A percentile compares a stretch with the other conserved stretches of the same genome.
phyloP scores from a whole-genome alignment of 2,329 filamentous ascomycete species.

The Colletotrichum lupini region DNA sequence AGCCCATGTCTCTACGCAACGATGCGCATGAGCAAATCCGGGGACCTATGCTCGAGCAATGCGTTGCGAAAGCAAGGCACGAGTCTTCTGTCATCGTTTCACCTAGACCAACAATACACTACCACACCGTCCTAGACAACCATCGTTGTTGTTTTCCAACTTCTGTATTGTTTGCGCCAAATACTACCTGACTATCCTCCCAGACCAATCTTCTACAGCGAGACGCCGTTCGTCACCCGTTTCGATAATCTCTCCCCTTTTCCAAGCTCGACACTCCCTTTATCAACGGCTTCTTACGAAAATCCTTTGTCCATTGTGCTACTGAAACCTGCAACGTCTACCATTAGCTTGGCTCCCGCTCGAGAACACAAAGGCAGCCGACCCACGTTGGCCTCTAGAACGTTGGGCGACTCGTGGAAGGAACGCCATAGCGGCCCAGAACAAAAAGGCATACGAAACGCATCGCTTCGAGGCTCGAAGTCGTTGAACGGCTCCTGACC shows the following conservation, averaged over 20 bases:
- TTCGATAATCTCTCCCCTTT: neutral
- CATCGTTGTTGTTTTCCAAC: slow-evolving; percentile 1
- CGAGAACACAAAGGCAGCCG: slow-evolving; percentile 16
- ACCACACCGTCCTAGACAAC: slow-evolving; percentile 12
- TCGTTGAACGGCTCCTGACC: neutral
- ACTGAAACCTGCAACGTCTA: slow-evolving; percentile 14
- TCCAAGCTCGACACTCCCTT: neutral
- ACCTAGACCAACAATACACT: slow-evolving; percentile 12
- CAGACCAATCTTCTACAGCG: neutral
- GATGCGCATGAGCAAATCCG: slow-evolving; percentile 31
- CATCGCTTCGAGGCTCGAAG: neutral
- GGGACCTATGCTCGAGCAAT: slow-evolving; percentile 13
- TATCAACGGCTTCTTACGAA: slow-evolving; percentile 1
- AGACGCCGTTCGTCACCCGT: neutral
- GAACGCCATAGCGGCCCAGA: neutral
- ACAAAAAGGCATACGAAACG: slow-evolving; percentile 2
- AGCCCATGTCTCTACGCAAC: slow-evolving; percentile 20
- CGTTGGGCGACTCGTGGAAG: slow-evolving; percentile 7
- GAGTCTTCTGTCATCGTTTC: slow-evolving; percentile 16
- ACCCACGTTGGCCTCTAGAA: neutral
- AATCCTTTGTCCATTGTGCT: slow-evolving; percentile 19
- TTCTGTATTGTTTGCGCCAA: slow-evolving; percentile 1
- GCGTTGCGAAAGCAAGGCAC: slow-evolving; percentile 14
- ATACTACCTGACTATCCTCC: neutral
- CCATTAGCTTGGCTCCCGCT: neutral